Percentiles rank a stretch among this genome's conserved stretches.
These are phyloP conservation scores for Pythium utonaiense DNA, from an alignment of 352 stramenopile genomes.

Conservation along the genomic window DNA sequence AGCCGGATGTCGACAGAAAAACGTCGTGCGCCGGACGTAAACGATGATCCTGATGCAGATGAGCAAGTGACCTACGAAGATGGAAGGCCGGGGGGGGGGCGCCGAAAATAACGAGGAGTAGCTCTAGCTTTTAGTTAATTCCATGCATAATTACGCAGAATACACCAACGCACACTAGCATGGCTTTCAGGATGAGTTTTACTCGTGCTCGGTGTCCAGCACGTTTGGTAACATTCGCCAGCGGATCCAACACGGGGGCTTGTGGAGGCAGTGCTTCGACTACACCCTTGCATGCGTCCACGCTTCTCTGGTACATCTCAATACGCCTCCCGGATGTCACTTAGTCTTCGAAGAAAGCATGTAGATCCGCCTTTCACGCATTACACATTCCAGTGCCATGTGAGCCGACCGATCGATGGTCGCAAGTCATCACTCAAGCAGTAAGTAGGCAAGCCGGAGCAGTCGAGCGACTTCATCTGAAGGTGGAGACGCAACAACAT, in stretches of 20 bases:
- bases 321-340: not conserved
- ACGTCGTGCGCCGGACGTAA: not conserved
- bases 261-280: not conserved
- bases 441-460: not conserved
- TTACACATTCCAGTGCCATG: not conserved
- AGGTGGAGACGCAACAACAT: not conserved
- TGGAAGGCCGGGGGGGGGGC: too few relatives aligned
- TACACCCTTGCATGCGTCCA: not conserved
- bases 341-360: not conserved
- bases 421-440: not conserved
- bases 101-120: too few relatives aligned
- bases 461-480: not conserved
- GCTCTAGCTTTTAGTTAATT: too few relatives aligned
- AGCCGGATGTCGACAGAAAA: not conserved
- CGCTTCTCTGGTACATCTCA: not conserved
- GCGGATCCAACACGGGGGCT: not conserved
- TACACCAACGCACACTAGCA: not conserved
- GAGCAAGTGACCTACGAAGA: too few relatives aligned
- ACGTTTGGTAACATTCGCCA: not conserved
- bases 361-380: not conserved
- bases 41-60: not conserved
- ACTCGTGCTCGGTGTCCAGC: not conserved
- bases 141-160: too few relatives aligned
- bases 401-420: not conserved
- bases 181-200: not conserved